Conservation (phyloP, 148 eudicot genomes). For the Silene latifolia region DNA sequence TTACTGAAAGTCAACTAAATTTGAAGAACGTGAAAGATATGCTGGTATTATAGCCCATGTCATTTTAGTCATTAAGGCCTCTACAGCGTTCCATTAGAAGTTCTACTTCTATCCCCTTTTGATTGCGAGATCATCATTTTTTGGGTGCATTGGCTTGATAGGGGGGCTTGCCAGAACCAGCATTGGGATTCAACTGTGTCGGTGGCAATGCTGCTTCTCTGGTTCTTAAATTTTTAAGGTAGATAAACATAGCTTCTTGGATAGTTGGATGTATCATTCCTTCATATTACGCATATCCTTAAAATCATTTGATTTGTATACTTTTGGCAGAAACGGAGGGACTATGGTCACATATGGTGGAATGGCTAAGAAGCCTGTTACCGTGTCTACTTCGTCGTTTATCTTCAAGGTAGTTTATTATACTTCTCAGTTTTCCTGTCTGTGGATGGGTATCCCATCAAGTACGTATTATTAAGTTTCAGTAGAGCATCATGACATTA, state of each 20-base stretch:
- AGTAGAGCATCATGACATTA: background rate
- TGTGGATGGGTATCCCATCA: conserved; percentile 6
- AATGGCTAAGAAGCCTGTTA: conserved; percentile 88
- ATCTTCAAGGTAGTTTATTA: conserved; percentile 68
- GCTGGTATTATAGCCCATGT: conserved; percentile 45
- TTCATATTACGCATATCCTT: background rate
- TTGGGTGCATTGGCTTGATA: conserved; percentile 20
- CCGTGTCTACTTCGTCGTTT: conserved; percentile 78
- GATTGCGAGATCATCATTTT: background rate
- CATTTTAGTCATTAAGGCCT: background rate
- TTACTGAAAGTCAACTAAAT: conserved; percentile 73
- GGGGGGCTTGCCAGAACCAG: conserved; percentile 75
- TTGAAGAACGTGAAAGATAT: conserved; percentile 70
- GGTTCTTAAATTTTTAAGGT: conserved; percentile 86
- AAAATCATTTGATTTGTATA: conserved; percentile 1
- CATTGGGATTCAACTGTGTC: conserved; percentile 83
- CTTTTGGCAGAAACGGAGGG: conserved; percentile 62
- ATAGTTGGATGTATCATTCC: background rate
- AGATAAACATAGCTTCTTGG: background rate
- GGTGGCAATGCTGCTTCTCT: conserved; percentile 91
- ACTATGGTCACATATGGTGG: conserved; percentile 99
- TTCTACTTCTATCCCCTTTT: background rate
- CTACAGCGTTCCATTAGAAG: background rate
- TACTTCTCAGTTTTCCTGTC: background rate
- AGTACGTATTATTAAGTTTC: background rate